Evolutionary conservation across 106 monocot species (phyloP).

Genomic region (Dactylorhiza incarnata): DNA sequence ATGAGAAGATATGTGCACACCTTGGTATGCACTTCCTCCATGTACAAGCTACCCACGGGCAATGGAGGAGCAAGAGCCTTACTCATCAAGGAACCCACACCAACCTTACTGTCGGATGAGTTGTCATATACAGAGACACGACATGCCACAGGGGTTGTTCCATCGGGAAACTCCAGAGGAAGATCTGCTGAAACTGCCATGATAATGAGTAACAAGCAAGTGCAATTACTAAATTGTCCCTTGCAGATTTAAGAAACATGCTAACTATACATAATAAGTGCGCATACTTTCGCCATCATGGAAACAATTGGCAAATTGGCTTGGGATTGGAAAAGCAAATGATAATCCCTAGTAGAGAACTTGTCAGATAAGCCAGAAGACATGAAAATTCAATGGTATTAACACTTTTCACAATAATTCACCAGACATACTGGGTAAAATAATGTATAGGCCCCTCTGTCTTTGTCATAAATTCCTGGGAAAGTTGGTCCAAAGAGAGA

Average conservation of each 20-base stretch:
- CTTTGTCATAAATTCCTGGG: constrained; percentile 87
- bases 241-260: not conserved
- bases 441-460: constrained; percentile 80
- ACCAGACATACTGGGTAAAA: constrained; percentile 70
- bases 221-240: not conserved
- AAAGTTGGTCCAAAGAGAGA: constrained; percentile 86
- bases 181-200: constrained; percentile 71
- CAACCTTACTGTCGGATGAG: constrained; percentile 74
- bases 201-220: constrained; percentile 11
- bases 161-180: constrained; percentile 97
- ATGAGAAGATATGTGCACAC: constrained; percentile 19
- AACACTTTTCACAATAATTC: constrained; percentile 1
- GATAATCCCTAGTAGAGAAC: constrained; percentile 61
- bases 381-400: not conserved
- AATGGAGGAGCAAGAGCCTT: constrained; percentile 76
- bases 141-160: constrained; percentile 91
- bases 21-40: constrained; percentile 97
- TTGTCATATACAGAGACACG: constrained; percentile 80
- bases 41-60: constrained; percentile 78
- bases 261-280: not conserved
- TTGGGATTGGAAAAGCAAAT: constrained; percentile 92
- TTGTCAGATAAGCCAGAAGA: not conserved
- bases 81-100: constrained; percentile 77
- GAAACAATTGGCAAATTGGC: constrained; percentile 61
- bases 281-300: constrained; percentile 66